phyloP scores from a whole-genome alignment of 1,139 yeast species.

The Saccharomyces pastorianus region DNA sequence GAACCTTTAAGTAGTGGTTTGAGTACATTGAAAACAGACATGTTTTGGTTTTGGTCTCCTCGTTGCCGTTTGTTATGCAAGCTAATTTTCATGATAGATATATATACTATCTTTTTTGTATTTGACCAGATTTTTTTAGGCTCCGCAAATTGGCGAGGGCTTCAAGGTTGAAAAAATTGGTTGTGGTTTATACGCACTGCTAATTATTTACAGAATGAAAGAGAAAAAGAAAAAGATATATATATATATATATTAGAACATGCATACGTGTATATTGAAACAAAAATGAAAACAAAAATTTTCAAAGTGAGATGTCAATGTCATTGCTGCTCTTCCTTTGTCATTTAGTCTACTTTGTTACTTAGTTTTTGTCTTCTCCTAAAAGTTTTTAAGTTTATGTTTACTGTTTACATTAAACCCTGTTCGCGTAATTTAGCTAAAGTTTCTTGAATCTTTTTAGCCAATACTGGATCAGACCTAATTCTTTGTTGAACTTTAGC shows the following conservation, averaged over 20 bases:
- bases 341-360: not conserved
- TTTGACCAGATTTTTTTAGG: not conserved
- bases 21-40: not conserved
- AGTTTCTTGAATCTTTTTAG: constrained; percentile 39
- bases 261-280: not conserved
- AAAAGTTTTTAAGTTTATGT: not conserved
- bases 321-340: not conserved
- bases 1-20: not conserved
- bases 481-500: constrained; percentile 72
- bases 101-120: not conserved
- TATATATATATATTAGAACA: not conserved
- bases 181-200: not conserved
- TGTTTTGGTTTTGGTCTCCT: not conserved
- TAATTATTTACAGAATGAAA: constrained; percentile 1
- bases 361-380: not conserved
- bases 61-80: not conserved
- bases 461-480: constrained; percentile 55
- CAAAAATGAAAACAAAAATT: not conserved
- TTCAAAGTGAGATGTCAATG: not conserved
- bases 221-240: not conserved
- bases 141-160: not conserved
- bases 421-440: constrained; percentile 29
- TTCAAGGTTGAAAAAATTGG: not conserved
- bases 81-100: not conserved
- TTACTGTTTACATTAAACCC: constrained; percentile 4